Evolutionary conservation across 176 grass and related monocot genomes (phyloP).

Genomic region (Triticum dicoccoides): DNA sequence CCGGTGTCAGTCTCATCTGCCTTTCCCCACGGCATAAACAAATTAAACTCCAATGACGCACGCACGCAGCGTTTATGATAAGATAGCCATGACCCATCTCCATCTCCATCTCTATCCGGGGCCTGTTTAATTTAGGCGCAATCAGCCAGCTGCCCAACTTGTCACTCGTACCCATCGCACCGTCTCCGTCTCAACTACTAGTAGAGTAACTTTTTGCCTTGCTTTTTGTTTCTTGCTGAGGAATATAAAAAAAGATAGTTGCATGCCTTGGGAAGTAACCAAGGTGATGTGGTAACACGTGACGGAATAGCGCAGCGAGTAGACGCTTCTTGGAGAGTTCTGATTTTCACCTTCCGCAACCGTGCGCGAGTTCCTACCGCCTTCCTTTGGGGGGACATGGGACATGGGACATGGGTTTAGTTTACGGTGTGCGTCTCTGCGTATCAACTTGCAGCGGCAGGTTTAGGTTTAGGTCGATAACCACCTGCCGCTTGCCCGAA

Average conservation of each 20-base stretch:
- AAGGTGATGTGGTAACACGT: slow-evolving; percentile 28
- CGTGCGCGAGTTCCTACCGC: neutral
- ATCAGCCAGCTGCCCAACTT: neutral
- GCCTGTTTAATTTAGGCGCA: neutral
- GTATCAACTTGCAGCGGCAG: neutral
- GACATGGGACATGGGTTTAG: neutral
- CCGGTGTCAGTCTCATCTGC: neutral
- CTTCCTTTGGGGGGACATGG: neutral
- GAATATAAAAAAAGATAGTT: slow-evolving; percentile 20
- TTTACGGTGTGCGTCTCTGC: neutral
- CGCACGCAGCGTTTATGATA: neutral
- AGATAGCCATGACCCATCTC: neutral
- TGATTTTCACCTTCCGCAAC: neutral
- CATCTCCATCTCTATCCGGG: neutral
- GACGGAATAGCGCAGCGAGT: neutral
- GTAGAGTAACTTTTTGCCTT: neutral
- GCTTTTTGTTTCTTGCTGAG: neutral
- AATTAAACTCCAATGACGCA: slow-evolving; percentile 15
- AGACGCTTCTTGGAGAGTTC: slow-evolving; percentile 22
- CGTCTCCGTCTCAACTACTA: neutral
- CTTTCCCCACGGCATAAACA: neutral
- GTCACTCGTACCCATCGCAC: slow-evolving; percentile 7
- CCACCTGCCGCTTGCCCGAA: neutral
- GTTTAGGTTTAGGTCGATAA: neutral
- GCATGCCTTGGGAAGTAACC: slow-evolving; percentile 2